These are phyloP conservation scores for Phaseolus coccineus DNA, from an alignment of 331 rosid genomes.

Conservation along the genomic window DNA sequence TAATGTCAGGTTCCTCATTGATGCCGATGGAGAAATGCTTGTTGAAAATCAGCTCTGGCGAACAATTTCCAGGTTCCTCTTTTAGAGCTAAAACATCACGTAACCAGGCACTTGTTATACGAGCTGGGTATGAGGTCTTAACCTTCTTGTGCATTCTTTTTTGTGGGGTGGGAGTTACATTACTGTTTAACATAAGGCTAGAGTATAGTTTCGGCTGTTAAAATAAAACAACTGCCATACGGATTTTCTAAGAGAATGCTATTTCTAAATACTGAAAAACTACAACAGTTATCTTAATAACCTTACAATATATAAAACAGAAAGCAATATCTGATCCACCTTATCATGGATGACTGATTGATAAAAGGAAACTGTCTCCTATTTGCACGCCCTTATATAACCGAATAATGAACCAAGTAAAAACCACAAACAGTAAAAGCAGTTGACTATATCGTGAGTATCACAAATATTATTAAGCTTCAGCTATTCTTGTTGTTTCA, in stretches of 20 bases:
- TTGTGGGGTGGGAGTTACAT: not conserved
- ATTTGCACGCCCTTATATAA: too few species aligned
- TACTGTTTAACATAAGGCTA: not conserved
- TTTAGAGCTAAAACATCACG: conserved; percentile 47
- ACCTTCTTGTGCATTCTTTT: conserved; percentile 12
- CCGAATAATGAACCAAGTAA: too few species aligned
- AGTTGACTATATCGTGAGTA: not conserved
- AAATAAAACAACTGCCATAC: too few species aligned
- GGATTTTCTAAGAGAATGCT: too few species aligned
- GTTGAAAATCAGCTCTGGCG: conserved; percentile 48
- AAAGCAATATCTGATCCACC: too few species aligned
- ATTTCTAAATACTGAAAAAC: too few species aligned
- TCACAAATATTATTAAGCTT: not conserved
- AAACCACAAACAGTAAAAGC: too few species aligned
- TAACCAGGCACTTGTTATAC: conserved; percentile 53
- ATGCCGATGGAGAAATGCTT: conserved; percentile 54
- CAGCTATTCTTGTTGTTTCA: conserved; percentile 10
- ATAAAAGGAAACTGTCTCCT: too few species aligned
- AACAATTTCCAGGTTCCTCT: conserved; percentile 41
- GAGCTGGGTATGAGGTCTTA: conserved; percentile 61
- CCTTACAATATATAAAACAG: too few species aligned
- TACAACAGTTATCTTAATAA: too few species aligned
- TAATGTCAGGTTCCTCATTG: conserved; percentile 57
- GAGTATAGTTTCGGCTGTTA: not conserved
- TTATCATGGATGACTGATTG: too few species aligned